phyloP scores from a whole-genome alignment of 2,329 filamentous ascomycete genomes.

The Cladophialophora yegresii region DNA sequence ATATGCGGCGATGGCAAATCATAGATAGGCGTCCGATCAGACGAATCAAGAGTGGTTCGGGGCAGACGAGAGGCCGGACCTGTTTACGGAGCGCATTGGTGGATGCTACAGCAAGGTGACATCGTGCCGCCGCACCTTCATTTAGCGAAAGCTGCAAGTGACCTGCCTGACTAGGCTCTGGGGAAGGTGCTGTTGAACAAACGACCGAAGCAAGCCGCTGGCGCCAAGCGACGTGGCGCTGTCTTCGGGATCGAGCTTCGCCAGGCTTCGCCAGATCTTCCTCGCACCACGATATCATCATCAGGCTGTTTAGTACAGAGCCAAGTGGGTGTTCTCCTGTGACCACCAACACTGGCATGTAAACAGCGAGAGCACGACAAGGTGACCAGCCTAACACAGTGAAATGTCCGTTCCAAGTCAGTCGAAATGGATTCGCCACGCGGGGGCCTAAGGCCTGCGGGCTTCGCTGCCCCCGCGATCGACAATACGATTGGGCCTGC shows the following conservation, averaged over 20 bases:
- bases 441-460: slow-evolving; percentile 1
- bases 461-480: slow-evolving; percentile 8
- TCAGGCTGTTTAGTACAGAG: slow-evolving; percentile 2
- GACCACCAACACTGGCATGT: neutral
- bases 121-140: slow-evolving; percentile 20
- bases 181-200: slow-evolving; percentile 14
- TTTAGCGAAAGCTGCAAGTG: slow-evolving; percentile 6
- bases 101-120: slow-evolving; percentile 20
- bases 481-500: slow-evolving; percentile 1
- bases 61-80: slow-evolving; percentile 14
- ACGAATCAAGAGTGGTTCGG: slow-evolving; percentile 20
- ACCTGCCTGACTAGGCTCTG: slow-evolving; percentile 9
- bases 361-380: neutral
- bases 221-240: slow-evolving; percentile 14
- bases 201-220: slow-evolving; percentile 10
- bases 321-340: neutral
- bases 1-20: slow-evolving; percentile 17
- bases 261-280: slow-evolving; percentile 1
- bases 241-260: neutral
- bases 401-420: neutral
- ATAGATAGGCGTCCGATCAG: slow-evolving; percentile 15
- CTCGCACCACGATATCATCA: neutral
- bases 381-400: slow-evolving; percentile 5
- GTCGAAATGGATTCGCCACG: slow-evolving; percentile 10
- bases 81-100: slow-evolving; percentile 17